Base-by-base conservation (phyloP, 768 basidiomycete genomes). In the Tulasnella sp. region DNA sequence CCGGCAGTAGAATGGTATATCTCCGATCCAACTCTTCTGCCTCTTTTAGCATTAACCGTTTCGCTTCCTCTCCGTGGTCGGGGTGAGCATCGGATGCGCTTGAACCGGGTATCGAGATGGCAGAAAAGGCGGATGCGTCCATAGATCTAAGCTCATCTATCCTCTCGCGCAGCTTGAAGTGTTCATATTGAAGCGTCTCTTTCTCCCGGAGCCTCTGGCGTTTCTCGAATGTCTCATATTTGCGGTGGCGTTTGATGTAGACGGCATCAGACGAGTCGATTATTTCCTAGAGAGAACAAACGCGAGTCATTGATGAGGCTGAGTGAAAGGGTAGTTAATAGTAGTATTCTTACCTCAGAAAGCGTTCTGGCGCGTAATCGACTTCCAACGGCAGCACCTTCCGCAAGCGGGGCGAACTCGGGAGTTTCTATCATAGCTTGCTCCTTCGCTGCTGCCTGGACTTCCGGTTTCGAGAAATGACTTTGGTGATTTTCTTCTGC, bases 111-210 rank as follows among this genome's bases (percentile, higher is more conserved):
- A 68, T 68, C 2, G 39, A 39, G 9, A 77, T 12, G 9, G 19
- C 39, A 48, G 76, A 71, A 68, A 81, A 80, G 12, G 80, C 71
- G 18, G 34, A 34, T 31, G 76, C 34, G 38, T 80, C 93, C 91
- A 96, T 92, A 38, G 87, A 88, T 78, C 88, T 89, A 78, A 96
- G 88, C 83, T 96, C 93, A 75, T 96, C 94, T 80, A 96, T 93
- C 46, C 95, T 91, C 83, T 95, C 92, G 84, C 93, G 93, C 83
- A 97, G 90, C 84, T 95, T 95, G 86, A 96, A 95, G 82, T 95
- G 94, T 83, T 96, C 95, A 82, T 95, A 92, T 85, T 93, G 92
- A 77, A 97, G 89, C 84, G 95, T 95, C 85, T 97, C 95, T 85
- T 95, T 95, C 86, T 97, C 95, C 77, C 95, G 90, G 44, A 94